A percentile compares a stretch with the other conserved stretches of the same genome.
Evolutionary conservation across 108 stramenopile species (phyloP).

Genomic region (Aurantiochytrium sp.): DNA sequence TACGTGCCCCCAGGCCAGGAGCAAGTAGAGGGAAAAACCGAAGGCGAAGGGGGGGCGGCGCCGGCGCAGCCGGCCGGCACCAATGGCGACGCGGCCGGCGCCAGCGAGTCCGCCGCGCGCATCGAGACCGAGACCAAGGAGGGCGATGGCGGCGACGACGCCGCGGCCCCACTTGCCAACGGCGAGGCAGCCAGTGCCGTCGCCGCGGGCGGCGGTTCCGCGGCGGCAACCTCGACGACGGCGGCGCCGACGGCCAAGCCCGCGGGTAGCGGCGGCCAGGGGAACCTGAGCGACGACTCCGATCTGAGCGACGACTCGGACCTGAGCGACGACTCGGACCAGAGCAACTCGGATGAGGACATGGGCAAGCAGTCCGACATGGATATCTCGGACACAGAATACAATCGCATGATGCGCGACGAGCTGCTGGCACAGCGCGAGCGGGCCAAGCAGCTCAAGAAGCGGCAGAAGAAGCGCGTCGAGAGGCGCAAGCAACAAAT

Average conservation of each 20-base stretch:
- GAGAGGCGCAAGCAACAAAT: background rate
- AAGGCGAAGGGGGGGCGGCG: background rate
- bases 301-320: background rate
- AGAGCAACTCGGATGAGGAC: background rate
- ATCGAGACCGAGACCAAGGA: background rate
- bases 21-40: background rate
- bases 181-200: too few species aligned
- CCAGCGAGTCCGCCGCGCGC: background rate
- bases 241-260: too few species aligned
- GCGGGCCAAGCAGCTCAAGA: background rate
- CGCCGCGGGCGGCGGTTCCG: background rate
- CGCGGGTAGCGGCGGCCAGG: too few species aligned
- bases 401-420: background rate
- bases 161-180: too few species aligned
- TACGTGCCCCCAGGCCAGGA: background rate
- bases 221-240: too few species aligned
- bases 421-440: background rate
- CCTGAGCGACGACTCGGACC: conserved; percentile 4
- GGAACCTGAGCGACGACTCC: too few species aligned
- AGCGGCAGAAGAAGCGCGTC: background rate
- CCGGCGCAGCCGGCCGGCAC: background rate
- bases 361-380: background rate
- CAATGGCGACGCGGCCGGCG: background rate
- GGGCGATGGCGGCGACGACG: background rate
- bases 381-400: background rate